Conservation (phyloP, 2,329 filamentous ascomycete species). For the Fusarium domesticum region DNA sequence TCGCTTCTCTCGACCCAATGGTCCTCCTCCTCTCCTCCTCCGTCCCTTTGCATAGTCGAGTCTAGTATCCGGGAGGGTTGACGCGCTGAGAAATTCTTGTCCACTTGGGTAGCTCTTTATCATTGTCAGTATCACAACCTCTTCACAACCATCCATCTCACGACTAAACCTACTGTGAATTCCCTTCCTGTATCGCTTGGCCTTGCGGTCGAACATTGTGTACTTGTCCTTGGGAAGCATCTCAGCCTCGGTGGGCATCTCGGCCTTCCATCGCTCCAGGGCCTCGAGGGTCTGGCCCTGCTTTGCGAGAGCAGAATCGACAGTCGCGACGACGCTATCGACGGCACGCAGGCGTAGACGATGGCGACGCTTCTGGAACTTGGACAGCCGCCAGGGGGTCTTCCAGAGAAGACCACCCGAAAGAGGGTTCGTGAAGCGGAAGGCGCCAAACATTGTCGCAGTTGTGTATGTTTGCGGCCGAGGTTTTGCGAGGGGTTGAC, state of each 20-base stretch:
- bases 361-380: slow-evolving; percentile 85
- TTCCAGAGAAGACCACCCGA: slow-evolving; percentile 90
- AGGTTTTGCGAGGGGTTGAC: slow-evolving; percentile 8
- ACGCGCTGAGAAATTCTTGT: slow-evolving; percentile 90
- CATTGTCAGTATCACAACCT: slow-evolving; percentile 17
- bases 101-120: slow-evolving; percentile 80
- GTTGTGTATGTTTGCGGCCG: slow-evolving; percentile 6
- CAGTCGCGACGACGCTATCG: slow-evolving; percentile 79
- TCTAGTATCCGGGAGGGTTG: slow-evolving; percentile 90
- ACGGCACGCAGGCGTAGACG: slow-evolving; percentile 79
- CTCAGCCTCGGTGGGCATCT: slow-evolving; percentile 94
- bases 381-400: slow-evolving; percentile 92
- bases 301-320: slow-evolving; percentile 74
- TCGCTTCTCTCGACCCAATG: slow-evolving; percentile 10
- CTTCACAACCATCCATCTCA: neutral
- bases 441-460: slow-evolving; percentile 71
- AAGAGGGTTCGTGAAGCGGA: slow-evolving; percentile 74
- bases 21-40: slow-evolving; percentile 6
- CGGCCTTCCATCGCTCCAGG: slow-evolving; percentile 85
- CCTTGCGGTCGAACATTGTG: slow-evolving; percentile 94
- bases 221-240: slow-evolving; percentile 98
- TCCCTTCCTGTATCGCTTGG: slow-evolving; percentile 91
- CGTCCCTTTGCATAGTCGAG: slow-evolving; percentile 3
- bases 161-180: slow-evolving; percentile 76
- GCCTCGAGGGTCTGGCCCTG: slow-evolving; percentile 70